Conservation (phyloP, 768 basidiomycete species). For the Neoboletus subvelutipes region DNA sequence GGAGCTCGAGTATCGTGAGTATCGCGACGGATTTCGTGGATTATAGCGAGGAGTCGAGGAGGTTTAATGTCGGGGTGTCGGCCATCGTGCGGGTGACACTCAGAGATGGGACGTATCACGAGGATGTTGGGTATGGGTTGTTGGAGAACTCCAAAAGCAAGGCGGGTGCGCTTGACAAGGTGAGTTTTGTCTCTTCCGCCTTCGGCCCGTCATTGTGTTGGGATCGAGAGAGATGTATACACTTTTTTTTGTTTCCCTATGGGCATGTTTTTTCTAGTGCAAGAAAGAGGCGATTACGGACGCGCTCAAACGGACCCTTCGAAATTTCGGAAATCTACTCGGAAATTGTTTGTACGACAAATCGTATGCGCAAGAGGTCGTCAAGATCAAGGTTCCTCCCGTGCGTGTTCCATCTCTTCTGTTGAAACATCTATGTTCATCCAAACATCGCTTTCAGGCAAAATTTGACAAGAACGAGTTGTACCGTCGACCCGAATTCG, state of each 20-base stretch:
- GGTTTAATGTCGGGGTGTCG: constrained; percentile 74
- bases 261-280: constrained; percentile 51
- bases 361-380: constrained; percentile 75
- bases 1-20: constrained; percentile 79
- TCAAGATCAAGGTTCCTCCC: constrained; percentile 81
- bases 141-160: constrained; percentile 85
- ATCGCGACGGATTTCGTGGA: constrained; percentile 81
- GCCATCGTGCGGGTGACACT: constrained; percentile 87
- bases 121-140: constrained; percentile 91
- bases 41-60: constrained; percentile 59
- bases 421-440: not conserved
- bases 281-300: constrained; percentile 99
- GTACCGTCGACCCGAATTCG: constrained; percentile 70
- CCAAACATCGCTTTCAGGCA: constrained; percentile 18
- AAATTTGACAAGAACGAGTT: constrained; percentile 70
- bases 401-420: constrained; percentile 44
- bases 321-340: constrained; percentile 91
- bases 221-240: constrained; percentile 3
- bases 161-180: constrained; percentile 88
- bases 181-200: constrained; percentile 35
- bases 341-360: constrained; percentile 99
- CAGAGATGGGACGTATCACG: constrained; percentile 84
- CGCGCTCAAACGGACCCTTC: constrained; percentile 84
- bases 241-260: not conserved
- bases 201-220: not conserved